Evolutionary conservation across 306 rosid genomes (phyloP).

Genomic region (Quercus gilva): DNA sequence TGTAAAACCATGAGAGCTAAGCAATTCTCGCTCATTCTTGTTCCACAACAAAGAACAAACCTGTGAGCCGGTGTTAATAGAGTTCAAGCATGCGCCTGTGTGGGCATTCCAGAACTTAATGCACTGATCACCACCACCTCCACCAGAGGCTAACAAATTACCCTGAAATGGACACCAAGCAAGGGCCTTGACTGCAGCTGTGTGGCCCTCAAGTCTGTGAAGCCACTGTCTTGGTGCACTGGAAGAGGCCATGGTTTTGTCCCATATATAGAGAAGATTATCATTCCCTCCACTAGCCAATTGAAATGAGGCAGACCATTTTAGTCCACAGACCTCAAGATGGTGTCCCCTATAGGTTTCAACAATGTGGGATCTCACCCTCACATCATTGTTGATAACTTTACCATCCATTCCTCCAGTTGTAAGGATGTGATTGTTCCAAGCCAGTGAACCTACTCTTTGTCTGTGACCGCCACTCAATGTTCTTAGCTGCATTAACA

Average conservation of each 20-base stretch:
- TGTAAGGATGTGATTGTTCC: slow-evolving; percentile 73
- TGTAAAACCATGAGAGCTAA: slow-evolving; percentile 74
- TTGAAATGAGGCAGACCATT: slow-evolving; percentile 77
- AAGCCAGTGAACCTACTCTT: slow-evolving; percentile 69
- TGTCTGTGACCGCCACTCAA: slow-evolving; percentile 57
- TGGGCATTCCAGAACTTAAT: slow-evolving; percentile 69
- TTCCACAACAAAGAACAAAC: slow-evolving; percentile 70
- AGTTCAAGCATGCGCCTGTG: slow-evolving; percentile 75
- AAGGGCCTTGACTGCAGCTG: slow-evolving; percentile 75
- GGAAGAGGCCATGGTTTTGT: slow-evolving; percentile 54
- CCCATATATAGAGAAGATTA: slow-evolving; percentile 78
- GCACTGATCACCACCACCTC: slow-evolving; percentile 69
- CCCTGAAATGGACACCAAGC: slow-evolving; percentile 88
- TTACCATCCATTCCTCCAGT: slow-evolving; percentile 81
- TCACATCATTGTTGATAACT: slow-evolving; percentile 66
- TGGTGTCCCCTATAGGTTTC: slow-evolving; percentile 72
- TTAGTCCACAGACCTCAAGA: slow-evolving; percentile 79
- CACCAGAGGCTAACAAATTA: slow-evolving; percentile 68
- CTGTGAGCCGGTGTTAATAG: slow-evolving; percentile 23
- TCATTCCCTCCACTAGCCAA: slow-evolving; percentile 86
- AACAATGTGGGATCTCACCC: slow-evolving; percentile 66
- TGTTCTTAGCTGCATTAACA: slow-evolving; percentile 53
- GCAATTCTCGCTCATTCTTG: slow-evolving; percentile 83
- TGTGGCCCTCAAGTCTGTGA: slow-evolving; percentile 71
- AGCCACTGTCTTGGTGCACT: slow-evolving; percentile 67